Evolutionary conservation across 1,284 basidiomycete genomes (phyloP), one percentile per base, ranked within the genome.

Genomic region (Wallemia mellicola): DNA sequence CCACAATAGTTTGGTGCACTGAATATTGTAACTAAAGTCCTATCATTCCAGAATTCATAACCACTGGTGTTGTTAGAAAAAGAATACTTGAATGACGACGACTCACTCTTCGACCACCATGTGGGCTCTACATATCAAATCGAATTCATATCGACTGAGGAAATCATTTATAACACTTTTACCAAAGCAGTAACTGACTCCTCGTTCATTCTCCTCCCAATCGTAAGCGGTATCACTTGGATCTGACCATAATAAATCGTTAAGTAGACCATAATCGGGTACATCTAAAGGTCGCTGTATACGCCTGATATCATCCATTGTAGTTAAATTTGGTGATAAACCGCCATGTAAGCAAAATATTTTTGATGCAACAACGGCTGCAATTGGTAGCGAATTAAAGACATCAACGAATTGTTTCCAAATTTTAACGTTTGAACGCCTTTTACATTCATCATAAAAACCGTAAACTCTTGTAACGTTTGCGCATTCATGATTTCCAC

Each of bases 351-450:
- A 92, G 68, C 92, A 98, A 72, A 99, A 99, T 68, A 99, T 99
- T 75, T 99, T 99, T 65, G 87, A 91, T 14, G 92, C 94, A 59
- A 99, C 92, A 65, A 99, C 86, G 32, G 94, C 91, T 38, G 94
- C 91, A 66, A 99, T 98, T 57, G 94, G 94, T 14, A 99, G 78
- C 66, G 88, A 89, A 73, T 99, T 98, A 79, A 99, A 99, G 54
- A 96, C 92, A 72, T 99, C 94, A 70, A 96, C 88, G 71, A 99
- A 98, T 15, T 89, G 91, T 74, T 96, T 98, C 94, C 94, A 99
- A 38, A 88, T 91, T 75, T 98, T 98, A 77, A 98, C 92, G 71
- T 95, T 96, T 76, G 88, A 92, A 65, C 94, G 80, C 67, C 94
- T 82, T 74, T 99, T 99, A 78, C 94, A 99, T 74, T 99, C 92